These are phyloP conservation scores for Nigrospora sphaerica DNA, from an alignment of 2,329 filamentous ascomycete genomes.

Conservation along the genomic window DNA sequence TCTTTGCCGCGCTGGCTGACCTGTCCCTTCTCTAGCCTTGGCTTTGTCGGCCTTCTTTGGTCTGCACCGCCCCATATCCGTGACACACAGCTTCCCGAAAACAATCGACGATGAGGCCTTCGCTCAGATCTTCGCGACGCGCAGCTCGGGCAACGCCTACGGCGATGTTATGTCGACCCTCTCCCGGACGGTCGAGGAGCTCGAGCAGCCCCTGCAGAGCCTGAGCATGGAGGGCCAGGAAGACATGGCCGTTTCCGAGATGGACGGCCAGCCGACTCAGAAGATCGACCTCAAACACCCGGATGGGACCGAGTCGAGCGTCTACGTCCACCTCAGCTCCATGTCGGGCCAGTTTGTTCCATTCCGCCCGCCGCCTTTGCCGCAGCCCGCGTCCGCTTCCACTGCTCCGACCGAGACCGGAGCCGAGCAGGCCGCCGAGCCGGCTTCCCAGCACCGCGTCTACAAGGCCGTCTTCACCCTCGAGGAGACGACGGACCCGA, in stretches of 20 bases:
- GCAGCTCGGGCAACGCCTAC: slow-evolving; percentile 42
- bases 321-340: slow-evolving; percentile 61
- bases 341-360: slow-evolving; percentile 67
- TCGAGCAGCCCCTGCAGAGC: slow-evolving; percentile 51
- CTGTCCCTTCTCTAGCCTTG: slow-evolving; percentile 53
- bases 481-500: slow-evolving; percentile 55
- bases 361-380: slow-evolving; percentile 79
- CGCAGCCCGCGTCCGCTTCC: slow-evolving; percentile 47
- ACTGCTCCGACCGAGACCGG: slow-evolving; percentile 31
- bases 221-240: slow-evolving; percentile 37
- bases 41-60: slow-evolving; percentile 91
- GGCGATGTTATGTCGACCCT: slow-evolving; percentile 62
- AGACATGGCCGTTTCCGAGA: slow-evolving; percentile 24
- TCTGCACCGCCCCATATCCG: slow-evolving; percentile 86
- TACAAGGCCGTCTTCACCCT: slow-evolving; percentile 62
- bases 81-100: slow-evolving; percentile 73
- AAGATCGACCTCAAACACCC: slow-evolving; percentile 47
- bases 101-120: slow-evolving; percentile 68
- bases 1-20: slow-evolving; percentile 7
- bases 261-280: slow-evolving; percentile 36
- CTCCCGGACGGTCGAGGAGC: slow-evolving; percentile 48
- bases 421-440: slow-evolving; percentile 22
- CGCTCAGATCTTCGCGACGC: slow-evolving; percentile 70
- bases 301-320: slow-evolving; percentile 48
- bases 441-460: slow-evolving; percentile 40